Evolutionary conservation across 768 basidiomycete genomes (phyloP).

Genomic region (Holtermannia corniformis): DNA sequence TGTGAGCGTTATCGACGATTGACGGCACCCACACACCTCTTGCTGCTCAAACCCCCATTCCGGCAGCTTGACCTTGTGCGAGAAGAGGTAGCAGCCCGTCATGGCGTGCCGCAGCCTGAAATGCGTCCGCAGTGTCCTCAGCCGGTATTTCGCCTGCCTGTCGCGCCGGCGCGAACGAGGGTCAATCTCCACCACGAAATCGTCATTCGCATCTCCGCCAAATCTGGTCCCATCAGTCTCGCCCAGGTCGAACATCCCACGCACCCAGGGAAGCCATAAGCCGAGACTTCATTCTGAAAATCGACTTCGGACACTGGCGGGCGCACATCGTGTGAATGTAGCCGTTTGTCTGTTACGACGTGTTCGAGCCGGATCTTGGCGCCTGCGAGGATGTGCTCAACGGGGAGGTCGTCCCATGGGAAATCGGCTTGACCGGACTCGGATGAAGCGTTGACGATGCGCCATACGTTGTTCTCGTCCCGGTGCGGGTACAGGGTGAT

Average conservation of each 20-base stretch:
- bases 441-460: conserved; percentile 66
- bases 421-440: conserved; percentile 42
- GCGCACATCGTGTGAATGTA: conserved; percentile 91
- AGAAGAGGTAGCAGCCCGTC: conserved; percentile 93
- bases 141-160: conserved; percentile 55
- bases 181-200: conserved; percentile 75
- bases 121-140: conserved; percentile 69
- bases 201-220: conserved; percentile 82
- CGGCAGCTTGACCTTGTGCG: conserved; percentile 93
- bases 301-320: conserved; percentile 95
- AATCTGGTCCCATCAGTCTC: conserved; percentile 44
- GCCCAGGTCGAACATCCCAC: background rate
- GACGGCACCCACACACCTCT: conserved; percentile 54
- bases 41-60: conserved; percentile 98
- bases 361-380: conserved; percentile 74
- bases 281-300: conserved; percentile 97
- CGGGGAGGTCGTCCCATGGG: conserved; percentile 49
- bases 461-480: conserved; percentile 94
- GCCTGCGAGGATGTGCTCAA: conserved; percentile 57
- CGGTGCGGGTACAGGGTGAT: conserved; percentile 97
- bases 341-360: conserved; percentile 64
- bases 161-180: conserved; percentile 47
- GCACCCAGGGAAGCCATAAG: conserved; percentile 70
- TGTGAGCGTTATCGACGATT: background rate
- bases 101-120: conserved; percentile 76